Conservation (phyloP, 495 filamentous ascomycete genomes). For the Lindgomyces ingoldianus region DNA sequence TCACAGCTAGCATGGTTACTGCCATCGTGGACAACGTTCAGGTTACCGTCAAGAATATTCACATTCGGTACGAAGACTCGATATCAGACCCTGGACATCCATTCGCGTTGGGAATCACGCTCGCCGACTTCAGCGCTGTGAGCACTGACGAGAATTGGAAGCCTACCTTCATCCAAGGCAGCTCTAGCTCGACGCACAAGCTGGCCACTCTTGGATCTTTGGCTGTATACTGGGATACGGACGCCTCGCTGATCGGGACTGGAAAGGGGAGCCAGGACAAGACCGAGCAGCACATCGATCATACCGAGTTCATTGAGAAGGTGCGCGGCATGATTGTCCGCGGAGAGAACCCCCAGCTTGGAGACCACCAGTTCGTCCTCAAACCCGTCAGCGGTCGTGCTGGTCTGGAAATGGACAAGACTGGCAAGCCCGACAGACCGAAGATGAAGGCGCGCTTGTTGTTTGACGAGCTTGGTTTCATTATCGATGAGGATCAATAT, state of each 20-base stretch:
- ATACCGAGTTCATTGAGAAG: conserved; percentile 72
- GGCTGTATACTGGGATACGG: conserved; percentile 97
- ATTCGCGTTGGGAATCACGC: conserved; percentile 85
- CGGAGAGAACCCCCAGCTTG: conserved; percentile 54
- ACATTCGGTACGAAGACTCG: conserved; percentile 96
- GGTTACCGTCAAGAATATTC: conserved; percentile 95
- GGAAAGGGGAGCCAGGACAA: conserved; percentile 62
- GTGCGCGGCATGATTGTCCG: conserved; percentile 76
- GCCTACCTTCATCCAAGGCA: conserved; percentile 89
- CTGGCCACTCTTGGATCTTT: conserved; percentile 82
- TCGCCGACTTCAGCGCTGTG: conserved; percentile 93
- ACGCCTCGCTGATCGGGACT: conserved; percentile 76
- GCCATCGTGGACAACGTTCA: conserved; percentile 98
- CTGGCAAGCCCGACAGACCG: conserved; percentile 73
- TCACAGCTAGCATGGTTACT: conserved; percentile 88
- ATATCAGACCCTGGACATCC: conserved; percentile 92
- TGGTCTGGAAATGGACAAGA: conserved; percentile 90
- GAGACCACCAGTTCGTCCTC: conserved; percentile 84
- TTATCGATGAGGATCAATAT: conserved; percentile 95
- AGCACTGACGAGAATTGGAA: conserved; percentile 93
- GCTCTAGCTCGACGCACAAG: conserved; percentile 81
- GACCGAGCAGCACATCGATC: conserved; percentile 64
- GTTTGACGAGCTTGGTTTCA: conserved; percentile 94
- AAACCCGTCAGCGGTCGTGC: conserved; percentile 92
- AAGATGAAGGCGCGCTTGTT: conserved; percentile 87